Conservation (phyloP, 1,284 basidiomycete genomes). For the Rhodotorula sp. region DNA sequence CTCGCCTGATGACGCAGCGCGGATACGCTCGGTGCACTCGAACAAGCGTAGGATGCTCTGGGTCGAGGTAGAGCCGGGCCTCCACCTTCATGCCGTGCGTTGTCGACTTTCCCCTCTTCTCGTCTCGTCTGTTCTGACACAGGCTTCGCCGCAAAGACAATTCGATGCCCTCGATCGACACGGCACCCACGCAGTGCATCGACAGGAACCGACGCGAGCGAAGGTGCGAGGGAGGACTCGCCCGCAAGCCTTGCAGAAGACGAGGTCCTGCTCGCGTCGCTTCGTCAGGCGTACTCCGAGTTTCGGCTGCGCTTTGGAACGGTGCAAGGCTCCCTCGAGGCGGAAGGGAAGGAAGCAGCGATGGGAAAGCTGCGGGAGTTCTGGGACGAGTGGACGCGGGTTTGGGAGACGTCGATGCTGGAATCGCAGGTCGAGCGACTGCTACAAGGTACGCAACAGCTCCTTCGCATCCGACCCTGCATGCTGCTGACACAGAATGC, state of each 20-base stretch:
- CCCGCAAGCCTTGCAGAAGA: constrained; percentile 12
- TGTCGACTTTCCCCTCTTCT: background rate
- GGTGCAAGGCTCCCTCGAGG: background rate
- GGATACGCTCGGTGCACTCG: constrained; percentile 26
- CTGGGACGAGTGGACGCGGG: constrained; percentile 15
- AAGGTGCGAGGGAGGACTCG: background rate
- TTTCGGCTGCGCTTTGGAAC: constrained; percentile 20
- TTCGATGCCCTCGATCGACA: constrained; percentile 15
- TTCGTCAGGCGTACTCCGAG: constrained; percentile 6
- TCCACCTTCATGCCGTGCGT: constrained; percentile 34
- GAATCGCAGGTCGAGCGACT: constrained; percentile 5
- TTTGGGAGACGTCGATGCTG: constrained; percentile 4
- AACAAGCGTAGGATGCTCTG: constrained; percentile 35
- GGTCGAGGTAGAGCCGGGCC: constrained; percentile 34
- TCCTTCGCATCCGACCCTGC: background rate
- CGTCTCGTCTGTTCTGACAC: background rate
- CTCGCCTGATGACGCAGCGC: background rate
- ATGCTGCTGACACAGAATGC: too few species aligned
- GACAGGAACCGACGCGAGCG: constrained; percentile 1
- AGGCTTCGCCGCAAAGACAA: constrained; percentile 6
- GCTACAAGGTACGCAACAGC: constrained; percentile 5
- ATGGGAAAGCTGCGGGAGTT: background rate
- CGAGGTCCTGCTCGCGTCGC: constrained; percentile 14
- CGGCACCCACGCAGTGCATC: constrained; percentile 18
- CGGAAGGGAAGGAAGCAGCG: constrained; percentile 1